Base-by-base conservation (phyloP, 768 basidiomycete genomes). In the Serpula lacrymans region DNA sequence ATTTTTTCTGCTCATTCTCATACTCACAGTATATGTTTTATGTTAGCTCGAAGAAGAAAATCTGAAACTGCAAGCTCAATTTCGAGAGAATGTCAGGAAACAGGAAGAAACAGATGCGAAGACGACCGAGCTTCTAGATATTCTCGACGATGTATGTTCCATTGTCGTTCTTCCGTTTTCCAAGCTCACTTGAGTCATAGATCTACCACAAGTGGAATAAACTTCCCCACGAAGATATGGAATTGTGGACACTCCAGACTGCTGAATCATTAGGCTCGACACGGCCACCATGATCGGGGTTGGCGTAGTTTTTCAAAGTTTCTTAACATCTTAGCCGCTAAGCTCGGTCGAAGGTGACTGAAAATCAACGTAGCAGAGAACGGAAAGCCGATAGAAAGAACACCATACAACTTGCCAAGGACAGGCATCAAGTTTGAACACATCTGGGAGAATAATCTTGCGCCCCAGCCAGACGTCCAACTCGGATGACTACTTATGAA, bases 181-280 rank as follows among this genome's bases (percentile, higher is more conserved):
- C 29, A 25, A 31, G 43, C 41, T 48, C 21, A 61, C 3, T n/a
- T n/a, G 36, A 20, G 39, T 18, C 34, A 4, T 43, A 80, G 82
- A 63, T 71, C 2, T 68, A 67, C 37, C 59, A 65, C 9, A 68
- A 66, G 38, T 86, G 82, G 78, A 58, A 61, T 41, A 63, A 71
- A 20, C 52, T 84, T 6, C 79, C 82, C 1, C 65, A 71, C 37
- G 80, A 84, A n/a, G 77, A 83, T 20, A 75, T 88, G n/a, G 71
- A 74, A 33, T 62, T 65, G 16, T 72, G 71, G 71, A 53, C 65
- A 9, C 42, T 74, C 40, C 55, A 62, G 40, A 50, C 58, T 0
- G 65, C 65, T 2, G 70, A 74, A 49, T 62, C 59, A 14, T 46
- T 62, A 7, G 60, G 57, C 4, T 36, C 71, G 2, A 47, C 68